Conservation (phyloP, 257 asterid species). For the Capsicum chinense region DNA sequence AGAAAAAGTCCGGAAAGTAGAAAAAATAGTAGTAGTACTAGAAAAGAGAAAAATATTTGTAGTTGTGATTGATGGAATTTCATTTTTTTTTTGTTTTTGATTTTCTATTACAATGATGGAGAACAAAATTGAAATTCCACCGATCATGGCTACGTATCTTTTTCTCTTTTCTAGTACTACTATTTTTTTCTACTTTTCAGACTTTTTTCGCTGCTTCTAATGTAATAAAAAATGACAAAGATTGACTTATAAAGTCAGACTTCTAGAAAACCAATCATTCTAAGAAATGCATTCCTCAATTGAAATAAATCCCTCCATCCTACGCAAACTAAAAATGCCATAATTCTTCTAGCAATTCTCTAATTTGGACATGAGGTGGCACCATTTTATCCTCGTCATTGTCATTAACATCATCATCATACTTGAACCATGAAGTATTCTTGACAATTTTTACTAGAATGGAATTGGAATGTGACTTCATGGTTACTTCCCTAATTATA, state of each 20-base stretch:
- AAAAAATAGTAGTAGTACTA: not conserved
- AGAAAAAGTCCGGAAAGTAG: not conserved
- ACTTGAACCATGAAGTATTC: not conserved
- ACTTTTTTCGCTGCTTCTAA: not conserved
- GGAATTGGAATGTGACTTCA: constrained; percentile 8
- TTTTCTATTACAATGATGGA: constrained; percentile 32
- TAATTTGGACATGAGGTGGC: constrained; percentile 75
- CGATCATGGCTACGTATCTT: not conserved
- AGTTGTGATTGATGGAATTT: not conserved
- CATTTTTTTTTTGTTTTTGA: not conserved
- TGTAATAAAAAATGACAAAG: not conserved
- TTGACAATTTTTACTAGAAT: not conserved
- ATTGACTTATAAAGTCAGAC: constrained; percentile 1
- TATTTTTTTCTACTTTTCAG: not conserved
- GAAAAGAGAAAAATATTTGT: constrained; percentile 1
- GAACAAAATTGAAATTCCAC: not conserved
- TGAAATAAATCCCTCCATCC: constrained; percentile 79
- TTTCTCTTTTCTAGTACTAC: not conserved
- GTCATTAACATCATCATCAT: not conserved
- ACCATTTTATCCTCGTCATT: constrained; percentile 52
- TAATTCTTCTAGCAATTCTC: constrained; percentile 69
- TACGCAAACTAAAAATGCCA: constrained; percentile 72
- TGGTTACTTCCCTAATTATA: constrained; percentile 38
- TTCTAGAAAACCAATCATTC: constrained; percentile 86
- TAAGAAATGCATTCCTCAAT: constrained; percentile 66